A percentile compares a stretch with the other conserved stretches of the same genome.
Conservation (phyloP, 805 yeast species). For the Yarrowia sp. region DNA sequence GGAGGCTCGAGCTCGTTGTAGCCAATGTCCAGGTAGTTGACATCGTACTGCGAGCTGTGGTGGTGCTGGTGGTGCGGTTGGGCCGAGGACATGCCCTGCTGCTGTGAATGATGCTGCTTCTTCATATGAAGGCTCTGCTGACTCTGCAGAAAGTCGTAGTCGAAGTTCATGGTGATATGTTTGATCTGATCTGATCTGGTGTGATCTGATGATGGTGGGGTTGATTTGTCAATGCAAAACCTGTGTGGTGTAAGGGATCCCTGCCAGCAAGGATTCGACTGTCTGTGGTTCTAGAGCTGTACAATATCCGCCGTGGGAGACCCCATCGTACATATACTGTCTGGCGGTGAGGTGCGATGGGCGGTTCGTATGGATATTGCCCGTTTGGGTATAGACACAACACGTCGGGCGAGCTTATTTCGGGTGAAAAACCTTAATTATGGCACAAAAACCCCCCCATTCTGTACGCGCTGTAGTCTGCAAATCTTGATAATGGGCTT, state of each 20-base stretch:
- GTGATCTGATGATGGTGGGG: neutral
- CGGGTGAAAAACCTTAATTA: neutral
- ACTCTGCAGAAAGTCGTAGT: constrained; percentile 28
- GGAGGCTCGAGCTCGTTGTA: constrained; percentile 38
- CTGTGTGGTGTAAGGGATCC: neutral
- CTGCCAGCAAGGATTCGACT: constrained; percentile 28
- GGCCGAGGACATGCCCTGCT: neutral
- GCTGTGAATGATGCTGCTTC: constrained; percentile 11
- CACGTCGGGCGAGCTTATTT: neutral
- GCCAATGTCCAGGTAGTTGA: constrained; percentile 35
- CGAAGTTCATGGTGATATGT: constrained; percentile 27
- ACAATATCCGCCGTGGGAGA: constrained; percentile 1
- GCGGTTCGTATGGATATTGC: constrained; percentile 36
- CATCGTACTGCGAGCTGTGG: constrained; percentile 8
- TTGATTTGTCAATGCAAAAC: too few species aligned
- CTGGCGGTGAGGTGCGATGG: constrained; percentile 33
- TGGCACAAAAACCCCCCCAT: neutral
- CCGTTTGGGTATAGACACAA: constrained; percentile 20
- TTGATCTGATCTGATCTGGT: neutral
- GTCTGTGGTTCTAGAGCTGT: constrained; percentile 19
- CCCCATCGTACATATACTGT: constrained; percentile 34
- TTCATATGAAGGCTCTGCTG: constrained; percentile 28
- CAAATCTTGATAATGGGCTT: constrained; percentile 13
- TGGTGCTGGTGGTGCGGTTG: neutral
- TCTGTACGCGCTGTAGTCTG: constrained; percentile 15